Evolutionary conservation across 306 rosid species (phyloP), one percentile per base, ranked within the genome.

Genomic region (Arachis hypogaea): DNA sequence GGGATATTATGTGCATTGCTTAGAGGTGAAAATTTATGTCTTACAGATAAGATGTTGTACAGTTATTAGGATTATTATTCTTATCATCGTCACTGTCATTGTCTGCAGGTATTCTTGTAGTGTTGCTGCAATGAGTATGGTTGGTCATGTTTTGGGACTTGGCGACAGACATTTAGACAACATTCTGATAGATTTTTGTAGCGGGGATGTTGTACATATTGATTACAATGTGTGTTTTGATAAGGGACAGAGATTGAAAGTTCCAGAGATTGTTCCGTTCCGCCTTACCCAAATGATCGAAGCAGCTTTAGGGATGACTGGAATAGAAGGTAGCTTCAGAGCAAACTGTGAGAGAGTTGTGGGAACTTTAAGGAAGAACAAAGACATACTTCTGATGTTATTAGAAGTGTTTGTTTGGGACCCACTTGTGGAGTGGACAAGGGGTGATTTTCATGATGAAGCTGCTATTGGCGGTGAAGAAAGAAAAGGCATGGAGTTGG

Each of bases 401-500:
- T 84, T 93, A 52, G 97, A 90, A 82, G 98, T 93, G 41, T 93
- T 93, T 87, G 88, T 87, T 74, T 93, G 98, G 98, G 97, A 93
- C 71, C 98, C 97, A 63, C 96, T 93, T 44, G 92, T 90, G 62
- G 98, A 91, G 79, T 93, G 98, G 98, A 93, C 98, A 46, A 88
- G 97, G 5, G 98, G 98, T 78, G 97, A 93, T 86, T 89, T 93
- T 79, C 97, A 89, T 72, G 98, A 93, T 60, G 97, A 89, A 82
- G 96, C 98, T 77, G 92, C 98, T 71, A 93, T 93, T 76, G 98
- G 97, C 38, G 96, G 96, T 75, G 98, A 93, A 85, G 98, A 93
- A 86, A 90, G 98, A 81, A 93, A 86, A 82, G 98, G 98, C 74
- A 93, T 93, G 98, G 98, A 93, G 82, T 85, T 91, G 85, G 98